These are phyloP conservation scores for Nevesoporus exiguus DNA, from an alignment of 768 basidiomycete genomes.

Conservation along the genomic window DNA sequence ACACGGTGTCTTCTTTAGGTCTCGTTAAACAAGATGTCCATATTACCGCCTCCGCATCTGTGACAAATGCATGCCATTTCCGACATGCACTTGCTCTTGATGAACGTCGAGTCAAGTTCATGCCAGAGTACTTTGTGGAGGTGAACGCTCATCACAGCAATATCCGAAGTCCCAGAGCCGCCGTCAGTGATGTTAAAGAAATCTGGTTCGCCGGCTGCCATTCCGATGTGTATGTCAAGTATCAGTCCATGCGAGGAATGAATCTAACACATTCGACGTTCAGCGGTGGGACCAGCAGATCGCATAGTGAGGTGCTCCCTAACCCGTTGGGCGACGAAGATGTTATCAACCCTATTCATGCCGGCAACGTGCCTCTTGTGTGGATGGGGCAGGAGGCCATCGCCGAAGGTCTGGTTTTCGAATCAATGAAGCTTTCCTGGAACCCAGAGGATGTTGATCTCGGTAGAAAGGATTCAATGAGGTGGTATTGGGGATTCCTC, in stretches of 20 bases:
- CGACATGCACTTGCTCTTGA: slow-evolving; percentile 16
- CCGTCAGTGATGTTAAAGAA: slow-evolving; percentile 7
- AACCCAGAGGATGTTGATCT: slow-evolving; percentile 3
- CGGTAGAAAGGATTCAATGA: not conserved
- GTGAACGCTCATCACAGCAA: not conserved
- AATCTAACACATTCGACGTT: not conserved
- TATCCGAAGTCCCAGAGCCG: not conserved
- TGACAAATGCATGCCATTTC: slow-evolving; percentile 10
- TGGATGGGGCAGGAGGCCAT: slow-evolving; percentile 13
- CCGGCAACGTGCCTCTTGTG: slow-evolving; percentile 4
- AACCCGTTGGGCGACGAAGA: not conserved
- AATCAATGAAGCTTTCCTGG: not conserved
- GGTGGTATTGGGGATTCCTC: not conserved
- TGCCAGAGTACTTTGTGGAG: slow-evolving; percentile 12
- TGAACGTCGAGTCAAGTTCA: slow-evolving; percentile 13
- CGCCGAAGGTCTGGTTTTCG: slow-evolving; percentile 1
- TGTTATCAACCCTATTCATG: not conserved
- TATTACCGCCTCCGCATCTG: slow-evolving; percentile 4
- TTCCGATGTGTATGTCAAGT: slow-evolving; percentile 7
- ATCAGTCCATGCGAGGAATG: not conserved
- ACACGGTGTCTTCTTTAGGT: slow-evolving; percentile 13
- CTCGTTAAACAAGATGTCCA: slow-evolving; percentile 1
- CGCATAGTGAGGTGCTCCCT: no score
- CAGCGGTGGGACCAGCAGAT: slow-evolving; percentile 1
- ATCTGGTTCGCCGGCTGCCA: slow-evolving; percentile 13